phyloP scores from a whole-genome alignment of 2,329 filamentous ascomycete species.

The Ceratocystis harringtonii region DNA sequence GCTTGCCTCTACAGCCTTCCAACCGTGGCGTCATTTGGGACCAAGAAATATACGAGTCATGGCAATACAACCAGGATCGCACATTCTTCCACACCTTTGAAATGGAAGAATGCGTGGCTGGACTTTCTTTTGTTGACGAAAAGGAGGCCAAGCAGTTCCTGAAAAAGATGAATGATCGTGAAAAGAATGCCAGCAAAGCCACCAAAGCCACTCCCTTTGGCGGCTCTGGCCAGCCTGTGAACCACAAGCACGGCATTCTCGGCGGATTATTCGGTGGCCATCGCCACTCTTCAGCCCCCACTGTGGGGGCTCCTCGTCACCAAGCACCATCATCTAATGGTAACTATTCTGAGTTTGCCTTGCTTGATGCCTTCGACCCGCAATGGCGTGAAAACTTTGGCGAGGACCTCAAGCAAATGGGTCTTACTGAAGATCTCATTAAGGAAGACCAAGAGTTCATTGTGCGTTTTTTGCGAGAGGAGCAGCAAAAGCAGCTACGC shows the following conservation, averaged over 20 bases:
- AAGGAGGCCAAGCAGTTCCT: conserved; percentile 95
- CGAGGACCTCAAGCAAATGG: conserved; percentile 46
- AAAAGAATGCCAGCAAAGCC: conserved; percentile 87
- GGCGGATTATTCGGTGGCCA: conserved; percentile 47
- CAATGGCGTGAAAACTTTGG: conserved; percentile 52
- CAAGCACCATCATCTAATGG: conserved; percentile 23
- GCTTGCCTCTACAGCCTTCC: conserved; percentile 38
- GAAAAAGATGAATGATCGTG: conserved; percentile 92
- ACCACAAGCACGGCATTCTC: conserved; percentile 32
- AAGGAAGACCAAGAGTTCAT: conserved; percentile 55
- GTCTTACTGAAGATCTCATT: conserved; percentile 51
- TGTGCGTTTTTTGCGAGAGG: conserved; percentile 45
- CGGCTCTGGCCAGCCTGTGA: conserved; percentile 29
- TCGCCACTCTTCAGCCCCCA: conserved; percentile 43
- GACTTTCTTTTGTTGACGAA: conserved; percentile 84
- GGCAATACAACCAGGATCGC: conserved; percentile 89
- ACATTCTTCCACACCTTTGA: conserved; percentile 98
- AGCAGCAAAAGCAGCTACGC: conserved; percentile 32
- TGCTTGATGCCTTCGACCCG: conserved; percentile 49
- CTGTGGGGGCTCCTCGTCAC: conserved; percentile 40
- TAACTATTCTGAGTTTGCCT: conserved; percentile 39
- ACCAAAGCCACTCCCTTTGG: conserved; percentile 67
- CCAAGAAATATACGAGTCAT: conserved; percentile 92
- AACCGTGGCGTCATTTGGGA: conserved; percentile 86
- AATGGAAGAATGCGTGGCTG: conserved; percentile 79